Evolutionary conservation across 2,329 filamentous ascomycete species (phyloP).

Genomic region (Nannizziopsis barbatae): DNA sequence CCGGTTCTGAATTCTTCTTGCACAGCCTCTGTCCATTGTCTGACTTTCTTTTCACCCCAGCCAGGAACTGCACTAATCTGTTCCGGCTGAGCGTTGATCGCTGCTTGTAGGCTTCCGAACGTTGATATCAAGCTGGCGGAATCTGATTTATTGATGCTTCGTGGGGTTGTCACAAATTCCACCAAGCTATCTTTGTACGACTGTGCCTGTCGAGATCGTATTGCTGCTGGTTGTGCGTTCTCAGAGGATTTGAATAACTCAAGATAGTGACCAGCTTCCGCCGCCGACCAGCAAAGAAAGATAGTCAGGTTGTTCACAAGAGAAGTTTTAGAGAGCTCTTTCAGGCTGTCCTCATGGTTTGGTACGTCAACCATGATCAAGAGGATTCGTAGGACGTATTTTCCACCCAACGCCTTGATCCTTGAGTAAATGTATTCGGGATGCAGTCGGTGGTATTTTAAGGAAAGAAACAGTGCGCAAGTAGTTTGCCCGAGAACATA

Average conservation of each 20-base stretch:
- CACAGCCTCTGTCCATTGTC: slow-evolving; percentile 69
- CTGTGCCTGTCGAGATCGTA: slow-evolving; percentile 72
- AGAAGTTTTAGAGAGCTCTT: slow-evolving; percentile 84
- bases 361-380: slow-evolving; percentile 89
- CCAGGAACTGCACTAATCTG: slow-evolving; percentile 75
- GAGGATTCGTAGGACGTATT: slow-evolving; percentile 76
- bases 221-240: slow-evolving; percentile 68
- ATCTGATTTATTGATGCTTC: slow-evolving; percentile 89
- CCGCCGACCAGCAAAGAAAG: slow-evolving; percentile 85
- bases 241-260: slow-evolving; percentile 94
- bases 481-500: slow-evolving; percentile 80
- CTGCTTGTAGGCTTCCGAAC: slow-evolving; percentile 78
- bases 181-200: slow-evolving; percentile 77
- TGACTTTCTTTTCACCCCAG: slow-evolving; percentile 93
- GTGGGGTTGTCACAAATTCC: slow-evolving; percentile 83
- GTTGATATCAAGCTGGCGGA: slow-evolving; percentile 80
- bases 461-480: slow-evolving; percentile 80
- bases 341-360: slow-evolving; percentile 81
- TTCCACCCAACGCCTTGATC: slow-evolving; percentile 70
- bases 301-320: slow-evolving; percentile 87
- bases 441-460: slow-evolving; percentile 95
- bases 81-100: slow-evolving; percentile 77
- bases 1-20: slow-evolving; percentile 73
- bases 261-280: slow-evolving; percentile 85
- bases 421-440: slow-evolving; percentile 96